These are phyloP conservation scores for Eustoma russellianum DNA, from an alignment of 257 asterid genomes.

Conservation along the genomic window DNA sequence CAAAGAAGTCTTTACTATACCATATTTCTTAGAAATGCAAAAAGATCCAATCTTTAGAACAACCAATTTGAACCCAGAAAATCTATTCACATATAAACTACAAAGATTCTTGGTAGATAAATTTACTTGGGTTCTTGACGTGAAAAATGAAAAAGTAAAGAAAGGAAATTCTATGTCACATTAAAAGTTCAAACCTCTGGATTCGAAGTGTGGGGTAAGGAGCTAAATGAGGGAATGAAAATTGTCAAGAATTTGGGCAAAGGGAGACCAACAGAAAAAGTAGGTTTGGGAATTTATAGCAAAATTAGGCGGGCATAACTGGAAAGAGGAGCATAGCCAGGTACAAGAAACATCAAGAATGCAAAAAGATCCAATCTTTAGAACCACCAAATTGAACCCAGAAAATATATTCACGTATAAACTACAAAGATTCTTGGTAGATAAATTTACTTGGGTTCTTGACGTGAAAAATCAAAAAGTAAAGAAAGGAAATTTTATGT, in stretches of 20 bases:
- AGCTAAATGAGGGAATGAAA: no score
- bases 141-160: conserved; percentile 18
- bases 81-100: conserved; percentile 11
- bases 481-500: conserved; percentile 16
- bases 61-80: background rate
- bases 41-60: background rate
- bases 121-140: conserved; percentile 11
- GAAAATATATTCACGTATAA: conserved; percentile 2
- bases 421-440: conserved; percentile 12
- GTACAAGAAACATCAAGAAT: no score
- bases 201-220: no score
- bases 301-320: no score
- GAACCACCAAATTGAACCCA: background rate
- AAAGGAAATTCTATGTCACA: conserved; percentile 20
- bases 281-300: no score
- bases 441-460: conserved; percentile 5
- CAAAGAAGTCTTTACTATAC: conserved; percentile 1
- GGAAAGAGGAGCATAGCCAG: no score
- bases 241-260: no score
- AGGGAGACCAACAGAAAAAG: no score
- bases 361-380: background rate
- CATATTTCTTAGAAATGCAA: background rate
- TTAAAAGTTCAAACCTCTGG: background rate
- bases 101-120: background rate
- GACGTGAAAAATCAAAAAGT: conserved; percentile 21